Base-by-base conservation (phyloP, 352 stramenopile genomes). In the Phytopythium sindhum region DNA sequence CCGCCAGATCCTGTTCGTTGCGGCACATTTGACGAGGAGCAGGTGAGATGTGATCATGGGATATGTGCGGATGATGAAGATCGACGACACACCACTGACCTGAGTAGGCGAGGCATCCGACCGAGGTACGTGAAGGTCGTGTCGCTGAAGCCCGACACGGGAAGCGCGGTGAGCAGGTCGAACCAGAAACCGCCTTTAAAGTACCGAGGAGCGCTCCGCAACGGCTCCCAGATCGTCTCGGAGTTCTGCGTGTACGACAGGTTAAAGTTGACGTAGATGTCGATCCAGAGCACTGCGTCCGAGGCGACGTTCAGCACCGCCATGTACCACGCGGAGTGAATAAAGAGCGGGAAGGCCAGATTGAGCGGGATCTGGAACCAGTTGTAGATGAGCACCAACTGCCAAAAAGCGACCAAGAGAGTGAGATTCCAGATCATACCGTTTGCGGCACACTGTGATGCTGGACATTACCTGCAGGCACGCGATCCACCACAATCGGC, bases 201-300 rank as follows among this genome's bases (percentile, higher is more conserved):
- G 29, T 84, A 70, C 31, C 77, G 65, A 4, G 29, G 29, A 2
- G 74, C 72, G 14, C 62, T 72, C 23, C 73, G 72, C 35, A 57
- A 48, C 21, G 75, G 57, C 17, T 75, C 64, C 4, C 63, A 61
- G 10, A 80, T 61, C 47, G 53, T 73, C 52, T 83, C 75, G 10
- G 77, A 60, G 5, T 67, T 53, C 1, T 55, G 54, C 11, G 61
- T 72, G 48, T 68, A 71, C 10, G 62, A 59, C 24, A 84, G 44
- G 47, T 86, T 79, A 54, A 74, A 71, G 41, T 76, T 82, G 11
- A 69, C 31, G 63, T 84, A 88, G 4, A 88, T 67, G 39, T 88
- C 78, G 4, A 50, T 53, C 57, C 70, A 76, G 8, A 88, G 68
- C 3, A 81, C n/a, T 0, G 75, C 42, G 47, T 86, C 78, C 0